Evolutionary conservation across 306 rosid genomes (phyloP).

Genomic region (Glycine latifolia): DNA sequence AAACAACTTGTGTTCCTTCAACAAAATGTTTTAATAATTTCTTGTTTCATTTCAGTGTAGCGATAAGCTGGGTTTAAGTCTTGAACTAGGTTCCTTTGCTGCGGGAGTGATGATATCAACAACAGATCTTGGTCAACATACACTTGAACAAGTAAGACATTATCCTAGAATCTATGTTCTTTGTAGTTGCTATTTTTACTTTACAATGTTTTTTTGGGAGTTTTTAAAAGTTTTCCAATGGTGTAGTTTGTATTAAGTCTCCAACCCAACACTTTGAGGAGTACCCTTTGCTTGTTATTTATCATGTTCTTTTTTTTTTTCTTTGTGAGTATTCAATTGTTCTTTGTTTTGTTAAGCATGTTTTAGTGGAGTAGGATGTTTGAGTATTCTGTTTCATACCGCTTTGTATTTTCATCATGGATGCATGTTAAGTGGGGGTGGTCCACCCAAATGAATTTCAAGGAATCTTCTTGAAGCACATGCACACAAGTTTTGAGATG

Average conservation of each 20-base stretch:
- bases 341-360: slow-evolving; percentile 26
- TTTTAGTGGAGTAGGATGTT: not conserved
- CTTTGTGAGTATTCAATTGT: slow-evolving; percentile 11
- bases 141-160: slow-evolving; percentile 82
- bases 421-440: slow-evolving; percentile 17
- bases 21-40: slow-evolving; percentile 43
- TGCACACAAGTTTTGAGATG: slow-evolving; percentile 33
- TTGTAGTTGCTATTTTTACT: slow-evolving; percentile 34
- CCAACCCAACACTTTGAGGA: slow-evolving; percentile 36
- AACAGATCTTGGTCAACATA: slow-evolving; percentile 98
- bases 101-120: slow-evolving; percentile 99
- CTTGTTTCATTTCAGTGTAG: slow-evolving; percentile 81
- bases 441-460: slow-evolving; percentile 35
- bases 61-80: slow-evolving; percentile 96
- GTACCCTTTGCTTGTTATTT: slow-evolving; percentile 32
- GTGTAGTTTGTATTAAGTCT: slow-evolving; percentile 20
- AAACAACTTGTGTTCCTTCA: slow-evolving; percentile 37
- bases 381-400: slow-evolving; percentile 36
- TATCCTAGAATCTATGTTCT: slow-evolving; percentile 40
- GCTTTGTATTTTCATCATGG: slow-evolving; percentile 23
- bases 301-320: not conserved
- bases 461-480: slow-evolving; percentile 20
- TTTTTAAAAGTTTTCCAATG: slow-evolving; percentile 8
- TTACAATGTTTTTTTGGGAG: slow-evolving; percentile 30
- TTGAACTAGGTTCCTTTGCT: slow-evolving; percentile 98